phyloP scores from a whole-genome alignment of 768 basidiomycete species.

The Tephrocybe rancida region DNA sequence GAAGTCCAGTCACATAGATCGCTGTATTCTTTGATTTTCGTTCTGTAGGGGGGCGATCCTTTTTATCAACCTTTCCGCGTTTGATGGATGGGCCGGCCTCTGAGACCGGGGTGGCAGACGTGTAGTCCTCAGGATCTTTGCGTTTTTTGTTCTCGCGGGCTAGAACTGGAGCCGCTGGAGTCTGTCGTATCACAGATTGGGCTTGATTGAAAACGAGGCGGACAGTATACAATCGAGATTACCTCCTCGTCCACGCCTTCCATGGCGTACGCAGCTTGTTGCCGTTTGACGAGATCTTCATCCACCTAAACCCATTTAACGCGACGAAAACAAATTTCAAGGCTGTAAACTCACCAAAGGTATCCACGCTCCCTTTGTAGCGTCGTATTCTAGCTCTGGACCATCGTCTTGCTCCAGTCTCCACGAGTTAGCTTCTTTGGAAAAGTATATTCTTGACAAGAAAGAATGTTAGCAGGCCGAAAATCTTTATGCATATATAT shows the following conservation, averaged over 20 bases:
- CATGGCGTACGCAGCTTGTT: conserved; percentile 95
- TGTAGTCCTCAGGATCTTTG: conserved; percentile 74
- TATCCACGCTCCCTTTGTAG: conserved; percentile 75
- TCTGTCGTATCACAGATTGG: conserved; percentile 41
- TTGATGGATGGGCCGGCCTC: conserved; percentile 62
- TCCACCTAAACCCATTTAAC: conserved; percentile 60
- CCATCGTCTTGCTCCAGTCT: conserved; percentile 90
- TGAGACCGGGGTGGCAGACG: conserved; percentile 48
- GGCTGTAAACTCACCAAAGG: conserved; percentile 66
- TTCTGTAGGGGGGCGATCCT: conserved; percentile 44
- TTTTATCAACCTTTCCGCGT: conserved; percentile 63
- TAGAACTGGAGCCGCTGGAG: conserved; percentile 85
- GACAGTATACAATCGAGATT: conserved; percentile 26
- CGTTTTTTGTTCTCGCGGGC: conserved; percentile 81
- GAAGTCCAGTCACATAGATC: conserved; percentile 86
- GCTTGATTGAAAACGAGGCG: conserved; percentile 3
- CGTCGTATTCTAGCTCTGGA: conserved; percentile 88
- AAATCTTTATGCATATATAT: neutral
- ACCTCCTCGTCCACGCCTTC: conserved; percentile 94
- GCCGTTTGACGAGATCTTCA: conserved; percentile 82
- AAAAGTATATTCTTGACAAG: conserved; percentile 68
- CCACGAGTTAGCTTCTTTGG: conserved; percentile 77
- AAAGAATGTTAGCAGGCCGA: conserved; percentile 19
- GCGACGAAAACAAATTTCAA: neutral
- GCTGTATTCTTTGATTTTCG: conserved; percentile 90